Evolutionary conservation across 176 grass and related monocot species (phyloP).

Genomic region (Zea luxurians): DNA sequence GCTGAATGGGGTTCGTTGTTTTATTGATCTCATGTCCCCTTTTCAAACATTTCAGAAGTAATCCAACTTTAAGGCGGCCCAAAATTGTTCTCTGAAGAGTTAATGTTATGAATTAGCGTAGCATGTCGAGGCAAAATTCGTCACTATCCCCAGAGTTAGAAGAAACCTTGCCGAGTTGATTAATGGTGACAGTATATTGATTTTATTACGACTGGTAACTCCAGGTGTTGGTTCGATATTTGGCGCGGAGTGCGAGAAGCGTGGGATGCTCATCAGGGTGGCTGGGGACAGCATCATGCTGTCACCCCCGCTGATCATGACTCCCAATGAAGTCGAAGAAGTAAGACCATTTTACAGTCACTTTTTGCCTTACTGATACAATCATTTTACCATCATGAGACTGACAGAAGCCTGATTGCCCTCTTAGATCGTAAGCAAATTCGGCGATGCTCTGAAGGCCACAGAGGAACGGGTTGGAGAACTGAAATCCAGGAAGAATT

Average conservation of each 20-base stretch:
- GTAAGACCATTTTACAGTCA: constrained; percentile 39
- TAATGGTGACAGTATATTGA: neutral
- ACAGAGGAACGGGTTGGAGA: constrained; percentile 77
- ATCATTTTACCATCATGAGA: neutral
- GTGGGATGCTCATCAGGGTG: constrained; percentile 80
- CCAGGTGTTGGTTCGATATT: constrained; percentile 88
- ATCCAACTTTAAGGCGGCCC: neutral
- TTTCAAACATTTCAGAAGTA: constrained; percentile 6
- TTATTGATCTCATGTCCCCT: neutral
- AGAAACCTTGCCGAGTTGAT: neutral
- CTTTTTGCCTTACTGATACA: neutral
- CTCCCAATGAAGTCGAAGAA: constrained; percentile 76
- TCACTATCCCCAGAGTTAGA: neutral
- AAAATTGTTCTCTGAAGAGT: neutral
- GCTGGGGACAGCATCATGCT: constrained; percentile 96
- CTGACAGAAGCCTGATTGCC: neutral
- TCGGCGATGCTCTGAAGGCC: constrained; percentile 67
- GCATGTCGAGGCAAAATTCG: neutral
- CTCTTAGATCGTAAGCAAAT: constrained; percentile 73
- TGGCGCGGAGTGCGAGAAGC: constrained; percentile 85
- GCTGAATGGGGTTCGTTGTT: constrained; percentile 76
- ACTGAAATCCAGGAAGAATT: constrained; percentile 57
- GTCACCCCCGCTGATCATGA: constrained; percentile 79
- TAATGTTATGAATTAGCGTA: constrained; percentile 1
- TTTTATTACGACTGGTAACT: constrained; percentile 25